Conservation (phyloP, 164 flowering plant genomes). For the Kalanchoe fedtschenkoi region DNA sequence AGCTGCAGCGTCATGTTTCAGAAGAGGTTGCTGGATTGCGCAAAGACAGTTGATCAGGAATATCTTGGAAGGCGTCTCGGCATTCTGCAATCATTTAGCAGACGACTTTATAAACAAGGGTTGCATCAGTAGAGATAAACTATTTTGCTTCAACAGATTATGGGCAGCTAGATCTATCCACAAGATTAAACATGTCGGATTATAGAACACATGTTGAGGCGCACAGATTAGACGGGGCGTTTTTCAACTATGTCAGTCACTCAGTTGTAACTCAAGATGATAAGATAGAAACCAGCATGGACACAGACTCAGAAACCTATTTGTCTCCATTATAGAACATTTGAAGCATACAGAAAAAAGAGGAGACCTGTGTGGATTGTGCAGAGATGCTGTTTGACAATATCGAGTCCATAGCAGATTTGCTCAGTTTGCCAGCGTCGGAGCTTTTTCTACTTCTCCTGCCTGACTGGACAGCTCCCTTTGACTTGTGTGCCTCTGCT, state of each 20-base stretch:
- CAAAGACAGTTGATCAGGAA: slow-evolving; percentile 91
- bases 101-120: background rate
- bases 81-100: slow-evolving; percentile 27
- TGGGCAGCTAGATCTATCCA: background rate
- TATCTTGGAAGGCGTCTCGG: slow-evolving; percentile 67
- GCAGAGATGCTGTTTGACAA: slow-evolving; percentile 36
- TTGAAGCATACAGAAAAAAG: background rate
- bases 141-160: background rate
- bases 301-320: background rate
- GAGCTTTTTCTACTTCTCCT: slow-evolving; percentile 54
- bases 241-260: too few species aligned
- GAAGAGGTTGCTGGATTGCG: slow-evolving; percentile 78
- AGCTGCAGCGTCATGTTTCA: slow-evolving; percentile 62
- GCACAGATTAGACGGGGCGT: too few species aligned
- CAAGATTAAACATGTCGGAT: too few species aligned
- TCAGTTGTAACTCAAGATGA: background rate
- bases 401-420: slow-evolving; percentile 76
- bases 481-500: slow-evolving; percentile 92
- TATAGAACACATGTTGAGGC: too few species aligned
- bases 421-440: slow-evolving; percentile 45
- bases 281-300: background rate
- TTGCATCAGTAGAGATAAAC: background rate
- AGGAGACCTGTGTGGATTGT: slow-evolving; percentile 44
- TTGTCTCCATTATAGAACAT: background rate
- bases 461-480: slow-evolving; percentile 43